A percentile compares a stretch with the other conserved stretches of the same genome.
Conservation (phyloP, 2,329 filamentous ascomycete genomes). For the Penicillium sp. region DNA sequence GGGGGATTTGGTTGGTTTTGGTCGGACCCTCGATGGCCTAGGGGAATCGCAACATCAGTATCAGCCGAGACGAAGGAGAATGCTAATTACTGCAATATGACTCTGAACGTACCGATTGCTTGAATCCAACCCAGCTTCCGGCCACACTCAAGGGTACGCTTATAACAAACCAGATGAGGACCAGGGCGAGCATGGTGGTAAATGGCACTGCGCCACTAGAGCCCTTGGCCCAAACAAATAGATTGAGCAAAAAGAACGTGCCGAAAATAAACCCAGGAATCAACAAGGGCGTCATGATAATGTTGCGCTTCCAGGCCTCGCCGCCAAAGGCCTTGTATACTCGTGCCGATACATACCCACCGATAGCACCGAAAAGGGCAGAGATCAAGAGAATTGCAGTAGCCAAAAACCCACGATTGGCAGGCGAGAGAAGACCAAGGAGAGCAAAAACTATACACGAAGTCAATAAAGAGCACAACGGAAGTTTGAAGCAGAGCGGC, state of each 20-base stretch:
- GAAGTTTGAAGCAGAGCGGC: constrained; percentile 23
- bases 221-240: constrained; percentile 91
- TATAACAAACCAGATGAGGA: constrained; percentile 95
- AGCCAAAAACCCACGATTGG: constrained; percentile 88
- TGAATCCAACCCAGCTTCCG: constrained; percentile 93
- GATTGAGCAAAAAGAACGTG: constrained; percentile 87
- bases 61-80: background rate
- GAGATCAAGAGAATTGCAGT: constrained; percentile 93
- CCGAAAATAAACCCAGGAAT: constrained; percentile 83
- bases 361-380: constrained; percentile 86
- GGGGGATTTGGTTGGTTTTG: constrained; percentile 94
- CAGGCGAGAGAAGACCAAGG: constrained; percentile 90
- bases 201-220: constrained; percentile 95
- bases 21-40: constrained; percentile 72
- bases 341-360: constrained; percentile 83
- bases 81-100: background rate
- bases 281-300: constrained; percentile 78
- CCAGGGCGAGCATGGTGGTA: constrained; percentile 90
- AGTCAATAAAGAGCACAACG: too few relatives aligned
- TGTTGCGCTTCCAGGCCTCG: constrained; percentile 92
- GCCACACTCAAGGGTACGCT: constrained; percentile 86
- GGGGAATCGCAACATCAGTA: constrained; percentile 1
- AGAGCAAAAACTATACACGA: constrained; percentile 67
- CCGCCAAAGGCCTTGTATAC: constrained; percentile 94
- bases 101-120: constrained; percentile 53